A percentile compares a stretch with the other conserved stretches of the same genome.
Conservation (phyloP, 139 green algal species). For the Auxenochlorella pyrenoidosa region DNA sequence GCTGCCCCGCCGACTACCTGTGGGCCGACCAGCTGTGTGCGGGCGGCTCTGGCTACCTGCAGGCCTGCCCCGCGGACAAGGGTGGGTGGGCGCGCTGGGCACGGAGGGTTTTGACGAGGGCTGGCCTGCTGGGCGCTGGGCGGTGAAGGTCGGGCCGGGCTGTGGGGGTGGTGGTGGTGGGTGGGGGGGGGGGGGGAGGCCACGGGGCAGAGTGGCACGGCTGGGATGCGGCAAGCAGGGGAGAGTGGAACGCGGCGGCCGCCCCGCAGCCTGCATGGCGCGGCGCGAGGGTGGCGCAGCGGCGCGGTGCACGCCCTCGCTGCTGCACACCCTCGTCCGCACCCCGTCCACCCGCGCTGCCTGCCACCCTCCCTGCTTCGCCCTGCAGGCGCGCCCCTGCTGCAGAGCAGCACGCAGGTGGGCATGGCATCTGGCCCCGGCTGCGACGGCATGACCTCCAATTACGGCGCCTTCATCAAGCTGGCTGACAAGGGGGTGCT, state of each 20-base stretch:
- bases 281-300: too few species aligned
- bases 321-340: too few species aligned
- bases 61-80: slow-evolving; percentile 12
- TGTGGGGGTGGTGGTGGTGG: too few species aligned
- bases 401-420: not conserved
- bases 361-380: not conserved
- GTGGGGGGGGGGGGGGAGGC: too few species aligned
- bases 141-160: too few species aligned
- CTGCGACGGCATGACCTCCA: not conserved
- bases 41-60: not conserved
- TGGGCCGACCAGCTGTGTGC: not conserved
- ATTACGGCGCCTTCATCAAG: not conserved
- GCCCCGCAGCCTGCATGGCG: too few species aligned
- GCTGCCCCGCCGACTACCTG: not conserved
- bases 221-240: too few species aligned
- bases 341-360: too few species aligned
- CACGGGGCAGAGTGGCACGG: too few species aligned
- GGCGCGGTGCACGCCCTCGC: too few species aligned
- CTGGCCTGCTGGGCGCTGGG: too few species aligned
- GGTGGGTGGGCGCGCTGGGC: not conserved
- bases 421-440: not conserved
- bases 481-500: slow-evolving; percentile 8
- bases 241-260: too few species aligned
- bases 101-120: not conserved
- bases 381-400: not conserved